phyloP scores from a whole-genome alignment of 2,329 filamentous ascomycete species.

The Lachnellula arida region DNA sequence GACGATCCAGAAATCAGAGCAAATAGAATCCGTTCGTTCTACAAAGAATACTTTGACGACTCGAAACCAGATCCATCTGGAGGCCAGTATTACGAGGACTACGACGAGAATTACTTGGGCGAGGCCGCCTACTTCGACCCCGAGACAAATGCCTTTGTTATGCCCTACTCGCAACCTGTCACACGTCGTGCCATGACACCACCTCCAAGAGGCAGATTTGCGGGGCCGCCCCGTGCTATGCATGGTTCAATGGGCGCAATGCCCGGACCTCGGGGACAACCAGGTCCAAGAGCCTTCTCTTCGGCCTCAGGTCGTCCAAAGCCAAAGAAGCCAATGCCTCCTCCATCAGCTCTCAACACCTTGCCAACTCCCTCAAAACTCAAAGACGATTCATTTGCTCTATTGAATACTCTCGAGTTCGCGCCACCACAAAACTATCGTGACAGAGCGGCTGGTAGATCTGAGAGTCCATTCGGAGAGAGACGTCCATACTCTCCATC shows the following conservation, averaged over 20 bases:
- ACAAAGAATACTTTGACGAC: conserved; percentile 99
- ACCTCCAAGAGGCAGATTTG: conserved; percentile 56
- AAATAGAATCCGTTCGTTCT: conserved; percentile 96
- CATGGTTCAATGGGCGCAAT: conserved; percentile 47
- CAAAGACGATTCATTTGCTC: conserved; percentile 71
- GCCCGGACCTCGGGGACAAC: conserved; percentile 21
- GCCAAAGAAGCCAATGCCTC: conserved; percentile 57
- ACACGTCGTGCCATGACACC: conserved; percentile 93
- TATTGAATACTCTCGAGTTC: conserved; percentile 71
- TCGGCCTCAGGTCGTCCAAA: conserved; percentile 48
- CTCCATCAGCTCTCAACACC: conserved; percentile 67
- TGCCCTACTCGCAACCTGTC: conserved; percentile 80
- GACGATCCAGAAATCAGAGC: conserved; percentile 93
- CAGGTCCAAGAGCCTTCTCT: conserved; percentile 56
- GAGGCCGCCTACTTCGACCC: conserved; percentile 44
- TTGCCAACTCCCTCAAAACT: conserved; percentile 84
- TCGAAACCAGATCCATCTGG: conserved; percentile 43
- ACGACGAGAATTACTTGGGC: conserved; percentile 64
- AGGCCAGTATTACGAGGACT: conserved; percentile 69
- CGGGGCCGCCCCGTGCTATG: conserved; percentile 35
- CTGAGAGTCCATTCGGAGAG: conserved; percentile 60
- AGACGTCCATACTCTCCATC: conserved; percentile 69
- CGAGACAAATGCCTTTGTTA: conserved; percentile 52
- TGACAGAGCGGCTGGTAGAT: conserved; percentile 65
- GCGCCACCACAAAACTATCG: conserved; percentile 68